Evolutionary conservation across 805 yeast species (phyloP).

Genomic region (Yamadazyma sp.): DNA sequence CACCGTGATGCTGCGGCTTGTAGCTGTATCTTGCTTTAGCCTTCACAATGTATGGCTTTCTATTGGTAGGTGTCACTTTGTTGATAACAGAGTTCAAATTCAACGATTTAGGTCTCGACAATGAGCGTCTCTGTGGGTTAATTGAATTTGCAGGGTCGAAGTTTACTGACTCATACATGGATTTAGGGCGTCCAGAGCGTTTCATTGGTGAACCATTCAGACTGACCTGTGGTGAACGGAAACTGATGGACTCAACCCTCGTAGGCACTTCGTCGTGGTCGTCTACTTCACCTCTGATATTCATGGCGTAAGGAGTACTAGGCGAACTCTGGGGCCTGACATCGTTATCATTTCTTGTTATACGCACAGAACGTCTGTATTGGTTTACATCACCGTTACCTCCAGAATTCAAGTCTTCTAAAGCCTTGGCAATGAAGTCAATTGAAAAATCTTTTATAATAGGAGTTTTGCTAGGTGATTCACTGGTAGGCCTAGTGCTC

Average conservation of each 20-base stretch:
- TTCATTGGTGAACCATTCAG: conserved; percentile 10
- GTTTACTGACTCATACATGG: conserved; percentile 23
- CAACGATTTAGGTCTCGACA: conserved; percentile 36
- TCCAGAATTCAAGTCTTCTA: conserved; percentile 45
- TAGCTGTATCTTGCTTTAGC: conserved; percentile 42
- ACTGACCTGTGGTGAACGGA: conserved; percentile 13
- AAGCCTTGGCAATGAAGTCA: conserved; percentile 46
- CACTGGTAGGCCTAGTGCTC: conserved; percentile 7
- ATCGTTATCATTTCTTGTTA: conserved; percentile 12
- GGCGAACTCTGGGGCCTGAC: conserved; percentile 13
- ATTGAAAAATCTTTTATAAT: conserved; percentile 44
- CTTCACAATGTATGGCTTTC: conserved; percentile 29
- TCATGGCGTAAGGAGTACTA: conserved; percentile 17
- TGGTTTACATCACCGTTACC: conserved; percentile 45
- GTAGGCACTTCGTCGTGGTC: conserved; percentile 40
- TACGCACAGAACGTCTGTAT: conserved; percentile 39
- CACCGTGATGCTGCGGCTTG: conserved; percentile 43
- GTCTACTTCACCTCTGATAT: conserved; percentile 15
- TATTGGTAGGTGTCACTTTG: conserved; percentile 31
- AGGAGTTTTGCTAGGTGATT: conserved; percentile 25
- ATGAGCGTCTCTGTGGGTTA: conserved; percentile 20
- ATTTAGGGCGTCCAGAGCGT: conserved; percentile 21
- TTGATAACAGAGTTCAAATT: conserved; percentile 30
- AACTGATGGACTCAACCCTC: conserved; percentile 22
- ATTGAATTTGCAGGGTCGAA: conserved; percentile 10